These are phyloP conservation scores for Anastatica hierochuntica DNA, from an alignment of 345 rosid species.

Conservation along the genomic window DNA sequence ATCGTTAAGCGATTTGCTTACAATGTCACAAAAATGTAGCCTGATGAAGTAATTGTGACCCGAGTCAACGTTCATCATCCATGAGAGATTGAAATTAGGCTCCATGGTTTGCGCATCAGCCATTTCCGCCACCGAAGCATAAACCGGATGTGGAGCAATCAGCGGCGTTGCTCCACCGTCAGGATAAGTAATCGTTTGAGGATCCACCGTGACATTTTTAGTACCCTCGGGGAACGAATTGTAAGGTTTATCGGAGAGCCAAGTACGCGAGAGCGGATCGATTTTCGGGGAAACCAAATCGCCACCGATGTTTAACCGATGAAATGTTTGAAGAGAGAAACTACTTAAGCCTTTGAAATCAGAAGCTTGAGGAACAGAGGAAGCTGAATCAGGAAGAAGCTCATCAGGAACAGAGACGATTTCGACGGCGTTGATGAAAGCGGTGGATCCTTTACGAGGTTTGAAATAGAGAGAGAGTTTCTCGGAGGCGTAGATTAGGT, in stretches of 20 bases:
- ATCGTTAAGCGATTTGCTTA: constrained; percentile 52
- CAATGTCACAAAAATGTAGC: constrained; percentile 76
- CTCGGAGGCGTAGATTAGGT: constrained; percentile 38
- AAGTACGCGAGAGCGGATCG: constrained; percentile 58
- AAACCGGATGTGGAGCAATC: constrained; percentile 52
- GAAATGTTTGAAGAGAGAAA: constrained; percentile 40
- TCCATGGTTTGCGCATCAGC: constrained; percentile 34
- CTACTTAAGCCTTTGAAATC: constrained; percentile 40
- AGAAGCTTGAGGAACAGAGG: constrained; percentile 36
- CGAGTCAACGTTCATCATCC: constrained; percentile 49
- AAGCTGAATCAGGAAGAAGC: constrained; percentile 45
- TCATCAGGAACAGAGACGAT: constrained; percentile 53
- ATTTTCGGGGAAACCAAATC: constrained; percentile 32
- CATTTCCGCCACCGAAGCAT: constrained; percentile 47
- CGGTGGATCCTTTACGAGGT: constrained; percentile 41
- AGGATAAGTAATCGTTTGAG: constrained; percentile 34
- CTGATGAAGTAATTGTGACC: constrained; percentile 54
- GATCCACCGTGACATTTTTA: constrained; percentile 23
- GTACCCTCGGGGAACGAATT: constrained; percentile 53
- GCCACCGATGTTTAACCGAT: constrained; percentile 75
- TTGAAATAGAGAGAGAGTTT: constrained; percentile 44
- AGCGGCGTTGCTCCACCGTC: constrained; percentile 33
- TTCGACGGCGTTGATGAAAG: constrained; percentile 69
- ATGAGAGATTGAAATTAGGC: constrained; percentile 70
- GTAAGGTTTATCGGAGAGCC: constrained; percentile 47